Base-by-base conservation (phyloP, 148 eudicot genomes). In the Camellia japonica region DNA sequence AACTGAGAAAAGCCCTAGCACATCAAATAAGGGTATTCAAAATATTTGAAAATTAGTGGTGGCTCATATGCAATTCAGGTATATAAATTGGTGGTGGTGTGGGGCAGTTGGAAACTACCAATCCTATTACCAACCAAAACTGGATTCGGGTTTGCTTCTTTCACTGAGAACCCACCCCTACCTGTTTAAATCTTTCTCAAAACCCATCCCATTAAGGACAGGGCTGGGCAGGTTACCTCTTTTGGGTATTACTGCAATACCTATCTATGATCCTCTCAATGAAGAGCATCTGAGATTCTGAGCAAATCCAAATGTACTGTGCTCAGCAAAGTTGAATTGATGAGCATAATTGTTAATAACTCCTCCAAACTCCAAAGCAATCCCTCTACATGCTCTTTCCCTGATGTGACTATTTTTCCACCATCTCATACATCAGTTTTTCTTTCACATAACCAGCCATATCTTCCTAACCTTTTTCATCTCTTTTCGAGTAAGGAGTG, bases 101-200 rank as follows among this genome's bases (percentile, higher is more conserved):
- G 16, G 56, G 38, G 5, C 0, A 56, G 73, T 54, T 44, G 55
- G 52, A 70, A 46, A 10, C 11, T 56, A 14, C 11, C 46, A 13
- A 6, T 70, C 23, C 55, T 30, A 2, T 71, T 71, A 19, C 58
- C 20, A 42, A 66, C 16, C 30, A 38, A 20, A 71, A 49, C 15
- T 14, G 14, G 73, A 51, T 52, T 49, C 38, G 13, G 59, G 42
- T 71, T 71, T 71, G 58, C 59, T 71, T 71, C 59, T 71, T 49
- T 49, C 74, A 51, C 38, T 11, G 16, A 71, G 7, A 20, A 71
- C 59, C 74, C 3, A 9, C 41, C 59, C 15, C 2, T 49, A 52
- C 19, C 74, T 12, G 7, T 44, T 44, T 16, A 51, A 51, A 44
- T 44, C 56, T 3, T 52, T 68, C 43, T 47, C 18, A 0, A 30